Conservation (phyloP, 2,329 filamentous ascomycete genomes). For the Penicillium decumbens region DNA sequence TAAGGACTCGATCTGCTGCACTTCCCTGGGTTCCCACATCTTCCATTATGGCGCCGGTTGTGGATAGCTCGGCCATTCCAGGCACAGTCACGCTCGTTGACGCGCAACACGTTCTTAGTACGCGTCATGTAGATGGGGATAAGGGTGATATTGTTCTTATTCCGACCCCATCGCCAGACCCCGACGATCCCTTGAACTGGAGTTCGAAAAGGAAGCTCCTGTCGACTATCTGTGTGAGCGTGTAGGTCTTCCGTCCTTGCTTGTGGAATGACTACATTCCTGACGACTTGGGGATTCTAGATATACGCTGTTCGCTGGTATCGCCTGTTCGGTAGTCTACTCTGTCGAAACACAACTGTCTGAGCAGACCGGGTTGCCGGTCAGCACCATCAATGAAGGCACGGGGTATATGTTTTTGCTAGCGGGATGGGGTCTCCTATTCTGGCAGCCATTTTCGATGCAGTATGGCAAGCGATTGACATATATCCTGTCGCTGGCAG, state of each 20-base stretch:
- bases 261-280: not conserved
- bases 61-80: conserved; percentile 33
- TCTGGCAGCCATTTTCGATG: conserved; percentile 48
- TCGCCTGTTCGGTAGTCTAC: conserved; percentile 37
- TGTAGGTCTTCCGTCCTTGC: conserved; percentile 26
- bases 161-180: conserved; percentile 43
- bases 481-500: conserved; percentile 32
- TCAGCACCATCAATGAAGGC: conserved; percentile 36
- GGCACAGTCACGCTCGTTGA: conserved; percentile 47
- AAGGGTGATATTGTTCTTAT: conserved; percentile 41
- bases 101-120: conserved; percentile 32
- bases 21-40: not conserved
- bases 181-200: conserved; percentile 48
- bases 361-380: conserved; percentile 33
- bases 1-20: not conserved
- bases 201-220: conserved; percentile 41
- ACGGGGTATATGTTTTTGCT: conserved; percentile 42
- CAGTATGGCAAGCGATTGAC: conserved; percentile 42
- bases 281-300: conserved; percentile 19
- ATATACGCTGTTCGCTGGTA: conserved; percentile 38
- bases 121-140: conserved; percentile 28
- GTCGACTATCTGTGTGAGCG: conserved; percentile 41
- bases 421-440: conserved; percentile 44
- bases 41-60: conserved; percentile 22
- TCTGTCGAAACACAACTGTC: conserved; percentile 39